phyloP scores from a whole-genome alignment of 352 stramenopile species.

The Pythium periplocum region DNA sequence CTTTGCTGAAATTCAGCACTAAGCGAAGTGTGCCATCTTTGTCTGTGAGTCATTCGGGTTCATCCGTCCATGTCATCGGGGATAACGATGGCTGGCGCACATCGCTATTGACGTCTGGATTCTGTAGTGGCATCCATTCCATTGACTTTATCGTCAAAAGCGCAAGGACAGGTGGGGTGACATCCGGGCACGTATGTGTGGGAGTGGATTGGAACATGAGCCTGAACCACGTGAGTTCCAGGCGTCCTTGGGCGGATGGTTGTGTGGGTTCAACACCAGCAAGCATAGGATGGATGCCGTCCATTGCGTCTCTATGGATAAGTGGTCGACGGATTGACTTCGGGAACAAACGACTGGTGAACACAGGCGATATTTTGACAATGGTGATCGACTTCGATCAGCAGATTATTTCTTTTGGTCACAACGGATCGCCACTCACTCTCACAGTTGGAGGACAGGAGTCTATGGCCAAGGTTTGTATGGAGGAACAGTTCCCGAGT shows the following conservation, averaged over 20 bases:
- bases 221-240: neutral
- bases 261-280: constrained; percentile 11
- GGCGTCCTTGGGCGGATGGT: neutral
- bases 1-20: constrained; percentile 53
- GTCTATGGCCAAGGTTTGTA: neutral
- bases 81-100: constrained; percentile 44
- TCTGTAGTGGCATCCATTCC: constrained; percentile 64
- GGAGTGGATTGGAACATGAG: constrained; percentile 52
- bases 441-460: too few species aligned
- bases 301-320: constrained; percentile 71
- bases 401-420: constrained; percentile 60
- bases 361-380: constrained; percentile 65
- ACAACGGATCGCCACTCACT: constrained; percentile 38
- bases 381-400: constrained; percentile 72
- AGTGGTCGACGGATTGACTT: constrained; percentile 51
- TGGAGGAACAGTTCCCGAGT: constrained; percentile 18
- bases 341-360: constrained; percentile 34
- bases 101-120: constrained; percentile 52
- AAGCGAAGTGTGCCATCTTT: constrained; percentile 60
- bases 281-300: constrained; percentile 84
- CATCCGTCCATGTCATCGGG: constrained; percentile 39
- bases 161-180: constrained; percentile 42
- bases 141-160: constrained; percentile 81
- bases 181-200: constrained; percentile 74
- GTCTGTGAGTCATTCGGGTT: constrained; percentile 69